phyloP scores from a whole-genome alignment of 129 eudicot species.

The Chrysanthemum makinoi region DNA sequence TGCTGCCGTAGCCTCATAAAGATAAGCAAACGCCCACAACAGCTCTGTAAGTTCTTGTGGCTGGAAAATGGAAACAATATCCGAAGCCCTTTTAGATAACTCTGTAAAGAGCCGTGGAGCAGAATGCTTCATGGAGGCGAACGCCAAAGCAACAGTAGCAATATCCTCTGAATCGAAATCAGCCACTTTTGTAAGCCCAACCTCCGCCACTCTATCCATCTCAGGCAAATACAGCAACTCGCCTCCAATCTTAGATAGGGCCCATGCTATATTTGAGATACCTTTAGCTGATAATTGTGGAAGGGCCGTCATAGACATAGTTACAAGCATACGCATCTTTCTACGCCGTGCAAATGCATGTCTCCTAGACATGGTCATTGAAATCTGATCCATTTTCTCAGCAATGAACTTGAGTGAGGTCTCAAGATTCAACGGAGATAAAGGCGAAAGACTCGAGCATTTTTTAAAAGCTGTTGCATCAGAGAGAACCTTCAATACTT shows the following conservation, averaged over 20 bases:
- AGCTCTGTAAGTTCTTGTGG: constrained; percentile 84
- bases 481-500: constrained; percentile 62
- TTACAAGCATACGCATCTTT: constrained; percentile 93
- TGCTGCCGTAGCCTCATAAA: constrained; percentile 53
- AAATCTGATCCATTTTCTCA: constrained; percentile 88
- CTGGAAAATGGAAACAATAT: constrained; percentile 59
- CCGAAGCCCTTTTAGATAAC: constrained; percentile 55
- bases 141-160: constrained; percentile 89
- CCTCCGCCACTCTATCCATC: constrained; percentile 92
- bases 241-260: constrained; percentile 91
- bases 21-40: constrained; percentile 90
- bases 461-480: constrained; percentile 69
- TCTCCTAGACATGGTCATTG: constrained; percentile 62
- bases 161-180: constrained; percentile 83
- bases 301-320: constrained; percentile 79
- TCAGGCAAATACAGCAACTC: constrained; percentile 85
- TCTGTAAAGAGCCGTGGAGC: constrained; percentile 70
- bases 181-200: constrained; percentile 58
- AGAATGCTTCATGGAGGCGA: constrained; percentile 90
- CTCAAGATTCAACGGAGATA: constrained; percentile 80
- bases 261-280: constrained; percentile 95
- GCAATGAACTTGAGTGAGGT: constrained; percentile 89
- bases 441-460: constrained; percentile 91
- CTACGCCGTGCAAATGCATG: constrained; percentile 73
- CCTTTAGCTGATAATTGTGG: constrained; percentile 93